Evolutionary conservation across 2,329 filamentous ascomycete species (phyloP).

Genomic region (Alternaria infectoria): DNA sequence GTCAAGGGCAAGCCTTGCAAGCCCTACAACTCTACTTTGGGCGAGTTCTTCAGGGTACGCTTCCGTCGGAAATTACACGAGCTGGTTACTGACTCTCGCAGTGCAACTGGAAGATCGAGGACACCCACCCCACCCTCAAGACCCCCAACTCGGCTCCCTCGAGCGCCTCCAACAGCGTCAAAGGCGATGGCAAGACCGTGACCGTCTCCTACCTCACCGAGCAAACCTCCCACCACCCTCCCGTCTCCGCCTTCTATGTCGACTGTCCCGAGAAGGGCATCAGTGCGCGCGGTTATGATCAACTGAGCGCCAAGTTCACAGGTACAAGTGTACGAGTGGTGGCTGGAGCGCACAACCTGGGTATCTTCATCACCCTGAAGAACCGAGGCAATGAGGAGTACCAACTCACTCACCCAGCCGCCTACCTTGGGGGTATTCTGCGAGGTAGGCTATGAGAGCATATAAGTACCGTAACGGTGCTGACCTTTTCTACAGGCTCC

Average conservation of each 20-base stretch:
- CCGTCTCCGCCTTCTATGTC: slow-evolving; percentile 94
- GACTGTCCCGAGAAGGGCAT: slow-evolving; percentile 91
- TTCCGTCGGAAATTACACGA: not conserved
- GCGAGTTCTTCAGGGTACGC: slow-evolving; percentile 92
- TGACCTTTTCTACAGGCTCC: slow-evolving; percentile 57
- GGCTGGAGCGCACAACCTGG: slow-evolving; percentile 90
- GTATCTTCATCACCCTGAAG: slow-evolving; percentile 90
- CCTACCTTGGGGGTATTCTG: slow-evolving; percentile 86
- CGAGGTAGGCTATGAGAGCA: slow-evolving; percentile 57
- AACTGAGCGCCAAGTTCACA: slow-evolving; percentile 97
- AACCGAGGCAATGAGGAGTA: slow-evolving; percentile 87
- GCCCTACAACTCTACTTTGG: slow-evolving; percentile 95
- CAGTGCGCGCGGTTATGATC: slow-evolving; percentile 87
- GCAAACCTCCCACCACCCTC: slow-evolving; percentile 96
- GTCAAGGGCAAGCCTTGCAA: slow-evolving; percentile 99
- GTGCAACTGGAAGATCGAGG: slow-evolving; percentile 95
- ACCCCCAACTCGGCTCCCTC: slow-evolving; percentile 51
- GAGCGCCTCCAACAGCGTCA: slow-evolving; percentile 45
- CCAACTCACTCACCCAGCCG: slow-evolving; percentile 92
- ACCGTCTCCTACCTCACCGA: slow-evolving; percentile 94
- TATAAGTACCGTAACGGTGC: not conserved
- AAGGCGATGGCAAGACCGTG: slow-evolving; percentile 60
- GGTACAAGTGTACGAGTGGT: slow-evolving; percentile 91
- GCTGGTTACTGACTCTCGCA: slow-evolving; percentile 48
- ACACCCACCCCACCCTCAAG: slow-evolving; percentile 69